Conservation (phyloP, 768 basidiomycete genomes). For the Podaxis rugospora region DNA sequence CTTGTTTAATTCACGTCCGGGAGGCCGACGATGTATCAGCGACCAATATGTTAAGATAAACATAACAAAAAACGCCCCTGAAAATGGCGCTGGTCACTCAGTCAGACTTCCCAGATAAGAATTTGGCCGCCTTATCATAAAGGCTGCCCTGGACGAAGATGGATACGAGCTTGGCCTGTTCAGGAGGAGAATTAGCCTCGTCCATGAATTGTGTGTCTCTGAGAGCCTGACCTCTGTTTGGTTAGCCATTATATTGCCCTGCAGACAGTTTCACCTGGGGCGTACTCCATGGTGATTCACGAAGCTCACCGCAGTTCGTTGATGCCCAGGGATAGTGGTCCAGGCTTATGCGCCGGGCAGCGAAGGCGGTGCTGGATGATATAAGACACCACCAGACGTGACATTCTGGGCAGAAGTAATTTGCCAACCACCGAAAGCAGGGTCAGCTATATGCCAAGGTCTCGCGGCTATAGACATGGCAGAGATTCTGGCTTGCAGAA, state of each 20-base stretch:
- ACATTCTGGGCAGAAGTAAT: no score
- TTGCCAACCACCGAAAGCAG: no score
- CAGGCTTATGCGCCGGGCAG: no score
- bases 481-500: no score
- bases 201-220: neutral
- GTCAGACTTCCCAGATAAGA: neutral
- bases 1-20: slow-evolving; percentile 18
- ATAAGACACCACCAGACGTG: no score
- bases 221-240: neutral
- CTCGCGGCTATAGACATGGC: no score
- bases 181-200: neutral
- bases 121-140: slow-evolving; percentile 15
- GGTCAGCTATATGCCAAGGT: no score
- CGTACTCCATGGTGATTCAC: neutral
- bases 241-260: neutral
- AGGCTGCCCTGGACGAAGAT: slow-evolving; percentile 23
- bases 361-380: no score
- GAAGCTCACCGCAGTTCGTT: neutral
- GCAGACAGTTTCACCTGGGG: neutral
- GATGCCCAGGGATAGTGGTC: neutral
- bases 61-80: slow-evolving; percentile 23
- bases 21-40: slow-evolving; percentile 18
- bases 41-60: slow-evolving; percentile 22
- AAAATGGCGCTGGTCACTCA: neutral
- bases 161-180: slow-evolving; percentile 19